These are phyloP conservation scores for Flaveria linearis DNA, from an alignment of 129 eudicot genomes.

Conservation along the genomic window DNA sequence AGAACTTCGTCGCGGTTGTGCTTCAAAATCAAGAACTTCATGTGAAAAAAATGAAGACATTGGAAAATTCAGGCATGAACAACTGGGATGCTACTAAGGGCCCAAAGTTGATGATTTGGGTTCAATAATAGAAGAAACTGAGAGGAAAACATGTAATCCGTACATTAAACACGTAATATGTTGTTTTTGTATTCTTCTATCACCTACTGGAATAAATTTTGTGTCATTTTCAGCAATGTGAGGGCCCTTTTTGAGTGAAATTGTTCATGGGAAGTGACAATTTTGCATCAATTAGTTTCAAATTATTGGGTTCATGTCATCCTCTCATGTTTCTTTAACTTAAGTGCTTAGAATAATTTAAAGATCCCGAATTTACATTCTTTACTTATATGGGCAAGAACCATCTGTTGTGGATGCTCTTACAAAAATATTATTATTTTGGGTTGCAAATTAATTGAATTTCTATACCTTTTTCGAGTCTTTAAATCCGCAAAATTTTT, in stretches of 20 bases:
- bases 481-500: neutral
- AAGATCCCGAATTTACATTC: neutral
- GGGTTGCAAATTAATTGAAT: neutral
- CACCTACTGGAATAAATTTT: conserved; percentile 18
- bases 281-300: conserved; percentile 7
- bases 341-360: neutral
- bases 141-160: conserved; percentile 26
- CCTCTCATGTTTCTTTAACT: neutral
- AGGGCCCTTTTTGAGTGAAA: conserved; percentile 28
- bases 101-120: conserved; percentile 8
- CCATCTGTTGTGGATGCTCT: too few species aligned
- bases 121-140: conserved; percentile 30
- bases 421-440: neutral
- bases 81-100: conserved; percentile 16
- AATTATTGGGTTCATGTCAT: conserved; percentile 3
- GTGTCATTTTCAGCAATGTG: conserved; percentile 37
- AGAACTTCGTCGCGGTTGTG: neutral
- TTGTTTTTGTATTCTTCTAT: conserved; percentile 32
- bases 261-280: conserved; percentile 15
- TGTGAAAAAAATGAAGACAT: neutral
- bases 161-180: conserved; percentile 31
- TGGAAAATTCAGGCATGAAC: conserved; percentile 3
- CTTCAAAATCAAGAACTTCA: neutral
- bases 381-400: neutral
- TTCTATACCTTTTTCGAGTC: too few species aligned